A percentile compares a stretch with the other conserved stretches of the same genome.
These are phyloP conservation scores for Podospora appendiculata DNA, from an alignment of 495 filamentous ascomycete genomes.

Conservation along the genomic window DNA sequence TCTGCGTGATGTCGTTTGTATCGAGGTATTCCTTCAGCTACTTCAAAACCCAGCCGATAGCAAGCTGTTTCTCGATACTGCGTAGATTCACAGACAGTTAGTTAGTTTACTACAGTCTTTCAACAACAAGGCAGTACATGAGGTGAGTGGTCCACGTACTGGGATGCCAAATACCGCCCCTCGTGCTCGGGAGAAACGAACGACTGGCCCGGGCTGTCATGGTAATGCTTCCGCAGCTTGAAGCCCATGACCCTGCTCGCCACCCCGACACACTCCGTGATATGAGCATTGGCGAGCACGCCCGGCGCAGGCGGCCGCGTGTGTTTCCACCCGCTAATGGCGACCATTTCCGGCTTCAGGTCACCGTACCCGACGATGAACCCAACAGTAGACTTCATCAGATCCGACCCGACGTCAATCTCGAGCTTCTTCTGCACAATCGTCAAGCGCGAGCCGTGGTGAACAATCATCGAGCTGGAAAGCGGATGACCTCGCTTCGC, in stretches of 20 bases:
- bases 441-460: background rate
- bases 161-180: background rate
- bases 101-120: background rate
- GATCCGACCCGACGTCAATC: background rate
- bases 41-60: conserved; percentile 6
- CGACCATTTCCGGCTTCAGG: background rate
- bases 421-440: background rate
- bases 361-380: background rate
- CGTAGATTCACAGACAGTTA: background rate
- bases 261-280: background rate
- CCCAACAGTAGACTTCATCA: background rate
- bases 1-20: background rate
- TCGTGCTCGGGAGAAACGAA: background rate
- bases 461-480: background rate
- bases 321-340: background rate
- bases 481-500: too few relatives aligned
- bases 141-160: background rate
- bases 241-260: background rate
- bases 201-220: background rate
- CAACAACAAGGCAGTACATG: background rate
- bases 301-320: background rate
- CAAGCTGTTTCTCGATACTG: conserved; percentile 9
- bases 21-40: background rate
- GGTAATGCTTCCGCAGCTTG: background rate
- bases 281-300: background rate